Conservation (phyloP, 148 eudicot genomes). For the Fallopia convolvulus region DNA sequence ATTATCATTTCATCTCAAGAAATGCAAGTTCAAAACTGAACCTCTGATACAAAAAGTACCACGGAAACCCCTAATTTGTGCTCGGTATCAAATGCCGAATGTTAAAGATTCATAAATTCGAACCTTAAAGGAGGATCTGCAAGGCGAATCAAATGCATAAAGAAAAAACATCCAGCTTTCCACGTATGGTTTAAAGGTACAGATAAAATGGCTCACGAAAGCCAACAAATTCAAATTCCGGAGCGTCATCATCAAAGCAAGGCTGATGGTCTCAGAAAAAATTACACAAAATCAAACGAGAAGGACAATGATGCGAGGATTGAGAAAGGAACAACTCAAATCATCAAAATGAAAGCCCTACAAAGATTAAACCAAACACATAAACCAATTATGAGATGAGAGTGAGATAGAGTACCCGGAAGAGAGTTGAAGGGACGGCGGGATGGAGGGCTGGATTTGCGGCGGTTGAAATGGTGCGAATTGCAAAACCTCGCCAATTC, state of each 20-base stretch:
- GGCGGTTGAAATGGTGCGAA: neutral
- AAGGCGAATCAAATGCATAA: neutral
- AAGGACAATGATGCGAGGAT: neutral
- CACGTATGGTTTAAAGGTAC: neutral
- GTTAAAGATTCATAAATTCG: neutral
- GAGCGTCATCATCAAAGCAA: neutral
- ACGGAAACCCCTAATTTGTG: neutral
- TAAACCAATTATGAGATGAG: neutral
- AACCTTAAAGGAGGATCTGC: neutral
- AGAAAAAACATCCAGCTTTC: neutral
- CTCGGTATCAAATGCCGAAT: neutral
- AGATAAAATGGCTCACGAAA: neutral
- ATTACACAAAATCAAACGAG: neutral
- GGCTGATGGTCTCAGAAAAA: neutral
- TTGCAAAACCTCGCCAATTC: no score
- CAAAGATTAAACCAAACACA: neutral
- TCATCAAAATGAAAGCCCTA: neutral
- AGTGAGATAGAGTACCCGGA: neutral
- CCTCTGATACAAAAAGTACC: no score
- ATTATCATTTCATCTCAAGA: no score
- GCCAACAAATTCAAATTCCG: neutral
- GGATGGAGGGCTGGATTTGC: neutral
- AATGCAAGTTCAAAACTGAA: no score
- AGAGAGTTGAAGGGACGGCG: neutral
- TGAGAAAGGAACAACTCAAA: neutral